These are phyloP conservation scores for Aspergillus japonicus DNA, from an alignment of 2,329 filamentous ascomycete species.

Conservation along the genomic window DNA sequence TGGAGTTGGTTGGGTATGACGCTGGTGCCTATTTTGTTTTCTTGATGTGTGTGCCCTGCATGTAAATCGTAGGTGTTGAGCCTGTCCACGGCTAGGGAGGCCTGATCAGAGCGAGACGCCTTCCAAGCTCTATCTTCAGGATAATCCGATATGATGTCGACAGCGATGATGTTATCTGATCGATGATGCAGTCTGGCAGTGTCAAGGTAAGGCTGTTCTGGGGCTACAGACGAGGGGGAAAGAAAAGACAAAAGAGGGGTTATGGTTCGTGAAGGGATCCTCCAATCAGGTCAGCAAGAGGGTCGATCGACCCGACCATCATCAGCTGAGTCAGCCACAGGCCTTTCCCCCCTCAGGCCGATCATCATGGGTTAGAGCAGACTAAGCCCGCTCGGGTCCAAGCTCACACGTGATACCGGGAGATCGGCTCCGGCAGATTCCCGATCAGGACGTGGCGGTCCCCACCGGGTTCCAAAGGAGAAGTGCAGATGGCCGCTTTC, in stretches of 20 bases:
- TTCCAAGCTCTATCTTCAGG: neutral
- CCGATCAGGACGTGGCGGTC: neutral
- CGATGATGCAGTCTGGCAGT: neutral
- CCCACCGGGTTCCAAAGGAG: neutral
- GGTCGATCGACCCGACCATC: neutral
- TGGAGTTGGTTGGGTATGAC: neutral
- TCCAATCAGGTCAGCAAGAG: neutral
- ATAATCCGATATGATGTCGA: neutral
- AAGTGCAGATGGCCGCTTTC: neutral
- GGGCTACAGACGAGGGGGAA: neutral
- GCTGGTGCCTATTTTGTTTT: neutral
- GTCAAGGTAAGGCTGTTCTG: neutral
- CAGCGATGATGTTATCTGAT: neutral
- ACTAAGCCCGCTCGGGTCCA: neutral
- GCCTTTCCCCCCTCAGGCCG: neutral
- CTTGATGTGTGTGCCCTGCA: neutral
- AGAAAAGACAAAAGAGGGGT: neutral
- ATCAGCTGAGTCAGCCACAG: neutral
- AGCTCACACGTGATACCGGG: slow-evolving; percentile 1
- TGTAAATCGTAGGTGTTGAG: neutral
- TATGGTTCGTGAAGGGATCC: neutral
- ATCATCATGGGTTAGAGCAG: neutral
- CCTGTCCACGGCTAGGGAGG: too few relatives aligned
- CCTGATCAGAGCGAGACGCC: neutral
- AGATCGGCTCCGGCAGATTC: slow-evolving; percentile 8